Percentiles rank a stretch among this genome's conserved stretches.
phyloP scores from a whole-genome alignment of 2,329 filamentous ascomycete genomes.

The Paradendryphiella salina region DNA sequence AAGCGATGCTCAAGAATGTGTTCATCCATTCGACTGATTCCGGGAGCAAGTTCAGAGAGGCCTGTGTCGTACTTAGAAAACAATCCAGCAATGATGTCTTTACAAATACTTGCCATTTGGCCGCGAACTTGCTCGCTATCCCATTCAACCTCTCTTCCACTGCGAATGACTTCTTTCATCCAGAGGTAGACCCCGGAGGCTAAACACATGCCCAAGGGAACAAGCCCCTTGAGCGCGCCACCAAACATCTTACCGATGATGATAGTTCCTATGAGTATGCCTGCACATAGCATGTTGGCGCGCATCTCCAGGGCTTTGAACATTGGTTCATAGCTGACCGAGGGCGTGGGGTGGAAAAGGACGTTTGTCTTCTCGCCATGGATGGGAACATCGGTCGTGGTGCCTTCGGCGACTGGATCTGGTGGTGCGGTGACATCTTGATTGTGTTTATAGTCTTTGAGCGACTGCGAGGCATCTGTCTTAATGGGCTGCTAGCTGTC shows the following conservation, averaged over 20 bases:
- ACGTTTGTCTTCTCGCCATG: conserved; percentile 96
- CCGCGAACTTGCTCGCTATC: conserved; percentile 82
- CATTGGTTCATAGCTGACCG: conserved; percentile 87
- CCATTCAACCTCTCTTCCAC: conserved; percentile 85
- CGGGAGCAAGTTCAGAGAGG: conserved; percentile 84
- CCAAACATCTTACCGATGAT: conserved; percentile 79
- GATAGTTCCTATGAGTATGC: conserved; percentile 72
- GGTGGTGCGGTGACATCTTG: conserved; percentile 92
- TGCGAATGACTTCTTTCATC: conserved; percentile 83
- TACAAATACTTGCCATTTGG: conserved; percentile 61
- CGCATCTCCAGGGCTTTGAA: conserved; percentile 74
- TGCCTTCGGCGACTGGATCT: conserved; percentile 77
- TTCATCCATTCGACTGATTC: conserved; percentile 97
- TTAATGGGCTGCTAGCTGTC: conserved; percentile 58
- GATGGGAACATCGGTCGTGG: conserved; percentile 92
- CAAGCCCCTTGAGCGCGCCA: conserved; percentile 72
- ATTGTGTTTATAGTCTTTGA: conserved; percentile 77
- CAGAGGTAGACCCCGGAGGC: conserved; percentile 82
- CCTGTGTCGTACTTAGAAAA: conserved; percentile 48
- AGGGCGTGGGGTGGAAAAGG: conserved; percentile 91
- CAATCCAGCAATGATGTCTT: neutral
- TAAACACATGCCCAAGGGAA: conserved; percentile 73
- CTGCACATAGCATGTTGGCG: conserved; percentile 69
- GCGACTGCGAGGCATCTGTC: conserved; percentile 70
- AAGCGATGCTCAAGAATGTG: conserved; percentile 77